phyloP scores from a whole-genome alignment of 2,329 filamentous ascomycete genomes.

The Trichoderma sp. region DNA sequence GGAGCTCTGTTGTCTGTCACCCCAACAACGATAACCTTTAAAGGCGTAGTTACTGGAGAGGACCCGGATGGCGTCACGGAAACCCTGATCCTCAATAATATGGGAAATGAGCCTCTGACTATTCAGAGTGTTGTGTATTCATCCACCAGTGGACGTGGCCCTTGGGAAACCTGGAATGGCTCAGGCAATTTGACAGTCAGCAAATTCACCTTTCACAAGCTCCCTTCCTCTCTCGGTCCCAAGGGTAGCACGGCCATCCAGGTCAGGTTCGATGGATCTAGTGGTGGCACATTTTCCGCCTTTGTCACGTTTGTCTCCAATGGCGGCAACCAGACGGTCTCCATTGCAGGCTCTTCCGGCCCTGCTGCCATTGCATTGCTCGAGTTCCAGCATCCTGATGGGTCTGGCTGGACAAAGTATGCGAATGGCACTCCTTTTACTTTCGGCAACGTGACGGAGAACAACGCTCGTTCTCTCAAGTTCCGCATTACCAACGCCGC shows the following conservation, averaged over 20 bases:
- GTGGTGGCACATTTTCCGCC: slow-evolving; percentile 51
- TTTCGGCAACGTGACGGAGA: slow-evolving; percentile 59
- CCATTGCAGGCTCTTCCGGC: slow-evolving; percentile 53
- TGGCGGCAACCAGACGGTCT: slow-evolving; percentile 53
- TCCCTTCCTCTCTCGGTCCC: slow-evolving; percentile 50
- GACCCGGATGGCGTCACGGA: slow-evolving; percentile 45
- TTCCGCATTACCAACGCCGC: slow-evolving; percentile 59
- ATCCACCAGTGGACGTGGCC: slow-evolving; percentile 47
- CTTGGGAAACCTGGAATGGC: slow-evolving; percentile 45
- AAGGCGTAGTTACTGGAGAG: slow-evolving; percentile 50
- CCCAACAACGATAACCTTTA: slow-evolving; percentile 54
- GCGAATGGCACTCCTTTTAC: slow-evolving; percentile 48
- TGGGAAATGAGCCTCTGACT: slow-evolving; percentile 50
- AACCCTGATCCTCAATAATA: slow-evolving; percentile 52
- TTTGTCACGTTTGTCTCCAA: slow-evolving; percentile 52
- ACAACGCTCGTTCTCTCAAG: slow-evolving; percentile 50
- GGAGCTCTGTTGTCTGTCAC: slow-evolving; percentile 50
- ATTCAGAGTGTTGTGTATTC: slow-evolving; percentile 52
- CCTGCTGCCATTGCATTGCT: slow-evolving; percentile 53
- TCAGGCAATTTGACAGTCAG: slow-evolving; percentile 46
- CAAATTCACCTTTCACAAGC: slow-evolving; percentile 51
- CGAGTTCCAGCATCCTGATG: slow-evolving; percentile 58
- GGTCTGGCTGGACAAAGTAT: slow-evolving; percentile 54
- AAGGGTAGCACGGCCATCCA: slow-evolving; percentile 45
- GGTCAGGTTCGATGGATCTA: slow-evolving; percentile 51